Base-by-base conservation (phyloP, 148 eudicot species). In the Camellia sinensis region DNA sequence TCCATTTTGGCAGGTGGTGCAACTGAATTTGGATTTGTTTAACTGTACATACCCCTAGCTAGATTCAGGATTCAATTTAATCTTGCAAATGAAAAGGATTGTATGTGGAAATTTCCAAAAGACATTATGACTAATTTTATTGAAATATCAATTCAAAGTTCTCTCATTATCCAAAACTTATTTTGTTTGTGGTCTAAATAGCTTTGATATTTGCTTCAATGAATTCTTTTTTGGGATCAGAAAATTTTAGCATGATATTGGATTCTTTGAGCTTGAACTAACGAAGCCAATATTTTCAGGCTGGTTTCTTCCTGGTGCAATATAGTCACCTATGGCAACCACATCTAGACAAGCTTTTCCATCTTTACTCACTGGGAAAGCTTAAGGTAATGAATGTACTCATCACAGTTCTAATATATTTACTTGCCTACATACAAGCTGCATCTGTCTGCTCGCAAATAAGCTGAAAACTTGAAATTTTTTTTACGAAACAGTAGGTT, bases 301-400 rank as follows among this genome's bases (percentile, higher is more conserved):
- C 91, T 83, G 98, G 98, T 75, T 95, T 95, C 85, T 95, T 93
- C 84, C 89, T 95, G 60, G 82, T 89, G 52, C 98, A 95, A 86
- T 90, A 95, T 86, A 84, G 88, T 86, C 90, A 85, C 57, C 82
- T 91, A 18, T 95, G 97, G 97, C 97, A 90, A 85, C 85, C 89
- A 53, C 97, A 95, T 82, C 86, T 95, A 71, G 93, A 93, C 82
- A 93, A 86, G 79, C 85, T 95, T 81, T 84, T 86, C 77, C 77
- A 84, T 77, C 86, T 90, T n/a, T 93, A 86, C 85, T 87, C 97
- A 62, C n/a, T 80, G 21, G 93, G 97, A 81, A 88, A 83, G 84
- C 88, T 95, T 15, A 93, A 92, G 98, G 98, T 95, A 90, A 73
- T 61, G 41, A 44, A 75, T 50, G n/a, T 12, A 22, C 76, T 12